Base-by-base conservation (phyloP, 441 rosid species). In the Erodium trifolium region DNA sequence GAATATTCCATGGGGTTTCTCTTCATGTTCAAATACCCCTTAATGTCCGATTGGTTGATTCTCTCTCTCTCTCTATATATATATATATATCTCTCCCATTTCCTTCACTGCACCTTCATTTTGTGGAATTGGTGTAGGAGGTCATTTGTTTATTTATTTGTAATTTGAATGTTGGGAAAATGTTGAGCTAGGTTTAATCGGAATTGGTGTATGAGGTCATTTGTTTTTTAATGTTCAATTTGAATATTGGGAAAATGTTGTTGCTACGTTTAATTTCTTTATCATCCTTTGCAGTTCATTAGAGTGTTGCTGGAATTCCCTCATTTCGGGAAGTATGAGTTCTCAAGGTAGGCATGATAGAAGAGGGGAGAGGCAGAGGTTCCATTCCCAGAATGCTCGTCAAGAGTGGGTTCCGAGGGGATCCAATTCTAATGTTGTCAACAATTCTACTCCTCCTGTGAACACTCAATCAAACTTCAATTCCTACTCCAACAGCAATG, bases 381-480 rank as follows among this genome's bases (percentile, higher is more conserved):
- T 19, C 34, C 71, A 76, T 35, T 70, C 81, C 19, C 86, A 79
- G 59, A 70, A 35, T 63, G 63, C 79, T 31, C 95, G 88, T 57
- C 96, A 76, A 60, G 85, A 80, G 11, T 94, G 99, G 99, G 80
- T 91, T 45, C 98, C 98, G 10, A 84, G 92, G 82, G 90, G 80
- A 51, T 66, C 89, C 45, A 29, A 82, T 11, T 68, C 67, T 53
- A 41, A 63, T 2, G 53, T 71, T 0, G 71, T 39, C 3, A 31
- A 19, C 34, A 59, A 59, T 19, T 19, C 67, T 29, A 31, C 69
- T 11, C 27, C 69, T 6, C 73, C 27, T 23, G 27, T 57, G 62
- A 80, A 66, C 67, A 76, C 68, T 2, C 80, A 81, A 0, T 64
- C 78, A 7, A 51, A 60, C 13, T 47, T 39, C 14, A 66, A 65